A percentile compares a stretch with the other conserved stretches of the same genome.
Evolutionary conservation across 2,329 filamentous ascomycete genomes (phyloP).

Genomic region (Fusarium sp.): DNA sequence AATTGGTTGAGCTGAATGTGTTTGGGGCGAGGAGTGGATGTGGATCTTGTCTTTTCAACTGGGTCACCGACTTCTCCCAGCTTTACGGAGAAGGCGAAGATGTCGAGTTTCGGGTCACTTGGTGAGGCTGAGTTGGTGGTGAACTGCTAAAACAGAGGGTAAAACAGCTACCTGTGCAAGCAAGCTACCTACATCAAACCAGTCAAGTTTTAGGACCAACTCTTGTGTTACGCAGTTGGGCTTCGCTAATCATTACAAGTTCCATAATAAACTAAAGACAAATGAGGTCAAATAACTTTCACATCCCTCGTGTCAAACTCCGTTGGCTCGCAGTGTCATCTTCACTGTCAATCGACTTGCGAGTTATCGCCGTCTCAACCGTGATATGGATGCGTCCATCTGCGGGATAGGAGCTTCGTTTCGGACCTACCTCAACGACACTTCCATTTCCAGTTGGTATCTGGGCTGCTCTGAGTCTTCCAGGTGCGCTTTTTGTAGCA

Average conservation of each 20-base stretch:
- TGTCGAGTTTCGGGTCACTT: conserved; percentile 20
- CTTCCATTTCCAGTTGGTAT: not conserved
- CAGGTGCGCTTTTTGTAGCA: not conserved
- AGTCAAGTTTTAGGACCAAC: not conserved
- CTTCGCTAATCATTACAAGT: not conserved
- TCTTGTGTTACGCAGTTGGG: not conserved
- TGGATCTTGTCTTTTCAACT: conserved; percentile 57
- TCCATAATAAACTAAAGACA: not conserved
- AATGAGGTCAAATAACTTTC: not conserved
- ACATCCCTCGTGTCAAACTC: not conserved
- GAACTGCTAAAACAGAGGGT: not conserved
- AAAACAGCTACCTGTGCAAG: not conserved
- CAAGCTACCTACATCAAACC: not conserved
- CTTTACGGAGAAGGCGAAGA: conserved; percentile 11
- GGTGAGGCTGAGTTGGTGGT: not conserved
- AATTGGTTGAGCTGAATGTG: conserved; percentile 55
- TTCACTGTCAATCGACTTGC: not conserved
- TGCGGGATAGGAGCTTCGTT: not conserved
- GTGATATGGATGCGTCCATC: not conserved
- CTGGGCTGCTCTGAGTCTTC: not conserved
- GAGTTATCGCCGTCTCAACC: not conserved
- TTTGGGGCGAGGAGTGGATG: conserved; percentile 55
- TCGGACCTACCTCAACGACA: not conserved
- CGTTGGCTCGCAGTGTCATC: not conserved
- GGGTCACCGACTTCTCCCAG: conserved; percentile 43